Conservation (phyloP, 805 yeast genomes). For the Ogataea neopini region DNA sequence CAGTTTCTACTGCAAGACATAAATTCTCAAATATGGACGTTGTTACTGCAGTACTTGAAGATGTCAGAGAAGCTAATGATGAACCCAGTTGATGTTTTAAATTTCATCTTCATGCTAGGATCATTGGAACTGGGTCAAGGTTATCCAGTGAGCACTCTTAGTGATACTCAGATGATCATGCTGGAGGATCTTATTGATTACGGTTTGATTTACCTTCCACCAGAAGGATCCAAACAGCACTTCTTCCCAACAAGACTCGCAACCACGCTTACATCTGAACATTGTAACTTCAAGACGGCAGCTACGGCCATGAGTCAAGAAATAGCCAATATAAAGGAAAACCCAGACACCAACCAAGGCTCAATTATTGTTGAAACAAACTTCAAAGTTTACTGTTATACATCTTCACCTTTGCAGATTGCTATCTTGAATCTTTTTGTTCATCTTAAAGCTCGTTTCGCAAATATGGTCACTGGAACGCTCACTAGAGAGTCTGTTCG, state of each 20-base stretch:
- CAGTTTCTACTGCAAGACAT: conserved; percentile 92
- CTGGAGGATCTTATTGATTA: conserved; percentile 87
- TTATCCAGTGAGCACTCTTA: conserved; percentile 68
- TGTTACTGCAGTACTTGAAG: conserved; percentile 81
- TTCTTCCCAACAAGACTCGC: conserved; percentile 93
- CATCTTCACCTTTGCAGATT: conserved; percentile 91
- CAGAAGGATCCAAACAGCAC: conserved; percentile 11
- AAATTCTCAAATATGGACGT: conserved; percentile 92
- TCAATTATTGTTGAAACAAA: conserved; percentile 90
- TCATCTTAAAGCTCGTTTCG: conserved; percentile 78
- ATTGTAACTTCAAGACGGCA: conserved; percentile 68
- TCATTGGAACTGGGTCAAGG: conserved; percentile 89
- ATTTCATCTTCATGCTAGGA: conserved; percentile 91
- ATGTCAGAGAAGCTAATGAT: conserved; percentile 80
- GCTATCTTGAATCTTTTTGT: conserved; percentile 90
- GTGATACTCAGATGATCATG: conserved; percentile 82
- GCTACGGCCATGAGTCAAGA: conserved; percentile 75
- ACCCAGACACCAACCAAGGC: conserved; percentile 43
- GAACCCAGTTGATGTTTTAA: conserved; percentile 95
- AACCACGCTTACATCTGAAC: conserved; percentile 84
- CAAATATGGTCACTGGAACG: conserved; percentile 92
- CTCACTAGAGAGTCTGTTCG: conserved; percentile 91
- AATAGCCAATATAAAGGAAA: conserved; percentile 37
- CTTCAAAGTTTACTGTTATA: conserved; percentile 88
- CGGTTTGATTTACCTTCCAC: conserved; percentile 70